Conservation (phyloP, 2,329 filamentous ascomycete genomes). For the Tetracladium maxilliforme region DNA sequence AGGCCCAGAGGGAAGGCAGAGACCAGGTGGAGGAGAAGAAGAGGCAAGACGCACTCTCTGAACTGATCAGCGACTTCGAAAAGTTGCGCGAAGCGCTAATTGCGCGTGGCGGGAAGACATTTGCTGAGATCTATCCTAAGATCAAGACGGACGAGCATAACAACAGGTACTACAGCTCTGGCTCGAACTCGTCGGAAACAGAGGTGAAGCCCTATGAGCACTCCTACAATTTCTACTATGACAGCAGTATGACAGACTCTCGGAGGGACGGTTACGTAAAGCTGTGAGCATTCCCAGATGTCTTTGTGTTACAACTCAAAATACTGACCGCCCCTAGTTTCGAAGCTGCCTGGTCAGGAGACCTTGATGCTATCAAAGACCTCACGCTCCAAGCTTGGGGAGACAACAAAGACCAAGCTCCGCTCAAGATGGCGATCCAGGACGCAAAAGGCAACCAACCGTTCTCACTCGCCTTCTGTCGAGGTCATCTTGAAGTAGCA, state of each 20-base stretch:
- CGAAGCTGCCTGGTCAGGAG: conserved; percentile 60
- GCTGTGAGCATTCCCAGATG: conserved; percentile 32
- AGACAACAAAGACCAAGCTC: conserved; percentile 30
- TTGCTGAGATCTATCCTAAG: conserved; percentile 47
- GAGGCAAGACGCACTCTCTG: conserved; percentile 33
- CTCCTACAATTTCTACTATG: conserved; percentile 32
- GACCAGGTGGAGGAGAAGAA: conserved; percentile 33
- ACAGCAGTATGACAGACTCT: conserved; percentile 36
- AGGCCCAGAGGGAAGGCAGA: conserved; percentile 13
- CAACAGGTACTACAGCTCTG: no score
- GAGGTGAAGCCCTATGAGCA: conserved; percentile 27
- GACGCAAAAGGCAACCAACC: conserved; percentile 32
- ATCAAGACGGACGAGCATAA: conserved; percentile 12
- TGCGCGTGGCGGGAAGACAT: conserved; percentile 48
- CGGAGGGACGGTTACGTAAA: conserved; percentile 44
- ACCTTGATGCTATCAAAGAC: conserved; percentile 48
- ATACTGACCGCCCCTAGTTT: no score
- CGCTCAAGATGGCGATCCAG: conserved; percentile 43
- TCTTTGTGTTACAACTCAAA: background rate
- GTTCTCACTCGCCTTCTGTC: conserved; percentile 53
- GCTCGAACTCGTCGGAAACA: conserved; percentile 5
- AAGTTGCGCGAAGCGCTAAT: conserved; percentile 38
- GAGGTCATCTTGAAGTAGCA: conserved; percentile 49
- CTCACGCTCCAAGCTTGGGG: conserved; percentile 47
- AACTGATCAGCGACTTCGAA: conserved; percentile 34